Percentiles rank a stretch among this genome's conserved stretches.
phyloP scores from a whole-genome alignment of 2,329 filamentous ascomycete genomes.

The Hymenoscyphus scutula region DNA sequence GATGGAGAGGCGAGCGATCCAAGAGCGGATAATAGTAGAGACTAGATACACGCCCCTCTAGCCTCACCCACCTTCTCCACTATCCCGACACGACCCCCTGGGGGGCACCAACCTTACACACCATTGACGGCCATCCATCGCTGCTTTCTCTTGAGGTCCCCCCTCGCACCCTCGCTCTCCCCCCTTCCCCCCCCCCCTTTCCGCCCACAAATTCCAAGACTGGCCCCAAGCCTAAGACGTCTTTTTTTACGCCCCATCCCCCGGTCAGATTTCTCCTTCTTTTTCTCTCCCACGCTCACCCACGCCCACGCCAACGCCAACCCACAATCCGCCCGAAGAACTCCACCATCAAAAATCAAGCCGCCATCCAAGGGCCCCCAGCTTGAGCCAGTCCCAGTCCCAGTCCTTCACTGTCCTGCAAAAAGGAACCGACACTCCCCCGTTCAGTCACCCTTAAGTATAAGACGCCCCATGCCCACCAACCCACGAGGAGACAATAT shows the following conservation, averaged over 20 bases:
- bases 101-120: no score
- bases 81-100: background rate
- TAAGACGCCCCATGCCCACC: background rate
- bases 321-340: background rate
- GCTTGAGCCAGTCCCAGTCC: no score
- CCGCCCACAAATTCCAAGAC: background rate
- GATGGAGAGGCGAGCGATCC: background rate
- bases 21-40: background rate
- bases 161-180: no score
- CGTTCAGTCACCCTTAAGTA: background rate
- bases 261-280: background rate
- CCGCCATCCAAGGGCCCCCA: background rate
- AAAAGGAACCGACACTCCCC: background rate
- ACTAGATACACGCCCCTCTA: background rate
- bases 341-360: constrained; percentile 3
- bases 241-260: background rate
- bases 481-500: background rate
- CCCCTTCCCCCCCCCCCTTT: no score
- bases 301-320: background rate
- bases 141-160: background rate
- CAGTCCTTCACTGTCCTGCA: background rate
- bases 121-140: background rate
- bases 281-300: constrained; percentile 1
- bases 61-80: background rate
- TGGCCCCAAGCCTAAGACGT: background rate